Evolutionary conservation across 2,329 filamentous ascomycete species (phyloP).

Genomic region (Anisogramma anomala): DNA sequence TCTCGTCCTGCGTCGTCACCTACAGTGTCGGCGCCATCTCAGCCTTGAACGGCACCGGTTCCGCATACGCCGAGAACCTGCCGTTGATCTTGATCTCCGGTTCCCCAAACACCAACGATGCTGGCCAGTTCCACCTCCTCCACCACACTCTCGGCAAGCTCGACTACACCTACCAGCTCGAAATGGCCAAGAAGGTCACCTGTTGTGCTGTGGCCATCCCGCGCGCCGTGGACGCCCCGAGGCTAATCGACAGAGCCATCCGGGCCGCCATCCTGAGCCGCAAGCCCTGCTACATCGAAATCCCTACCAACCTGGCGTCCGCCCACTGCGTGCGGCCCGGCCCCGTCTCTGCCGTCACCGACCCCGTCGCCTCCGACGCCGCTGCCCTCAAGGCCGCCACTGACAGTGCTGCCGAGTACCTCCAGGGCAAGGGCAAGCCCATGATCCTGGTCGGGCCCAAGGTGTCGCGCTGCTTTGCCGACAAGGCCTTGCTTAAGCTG

Average conservation of each 20-base stretch:
- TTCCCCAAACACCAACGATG: conserved; percentile 20
- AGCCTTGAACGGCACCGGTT: conserved; percentile 20
- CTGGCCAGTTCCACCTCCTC: conserved; percentile 18
- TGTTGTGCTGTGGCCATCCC: conserved; percentile 21
- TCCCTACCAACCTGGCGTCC: conserved; percentile 20
- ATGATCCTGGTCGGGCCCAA: conserved; percentile 20
- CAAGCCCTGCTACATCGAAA: conserved; percentile 22
- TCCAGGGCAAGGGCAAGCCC: conserved; percentile 19
- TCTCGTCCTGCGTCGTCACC: conserved; percentile 20
- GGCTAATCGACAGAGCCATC: conserved; percentile 20
- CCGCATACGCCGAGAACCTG: conserved; percentile 21
- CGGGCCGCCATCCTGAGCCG: conserved; percentile 17
- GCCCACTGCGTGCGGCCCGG: conserved; percentile 20
- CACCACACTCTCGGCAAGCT: conserved; percentile 21
- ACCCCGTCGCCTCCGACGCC: conserved; percentile 15
- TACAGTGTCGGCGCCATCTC: conserved; percentile 20
- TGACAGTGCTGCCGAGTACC: conserved; percentile 16
- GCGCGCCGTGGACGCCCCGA: conserved; percentile 19
- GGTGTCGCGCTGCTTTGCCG: conserved; percentile 15
- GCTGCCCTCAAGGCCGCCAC: conserved; percentile 18
- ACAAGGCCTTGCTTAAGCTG: conserved; percentile 17
- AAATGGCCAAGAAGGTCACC: conserved; percentile 24
- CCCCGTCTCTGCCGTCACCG: conserved; percentile 19
- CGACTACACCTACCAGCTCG: conserved; percentile 21
- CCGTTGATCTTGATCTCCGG: conserved; percentile 20